Conservation (phyloP, 177 flowering plant genomes). For the Telopea speciosissima region DNA sequence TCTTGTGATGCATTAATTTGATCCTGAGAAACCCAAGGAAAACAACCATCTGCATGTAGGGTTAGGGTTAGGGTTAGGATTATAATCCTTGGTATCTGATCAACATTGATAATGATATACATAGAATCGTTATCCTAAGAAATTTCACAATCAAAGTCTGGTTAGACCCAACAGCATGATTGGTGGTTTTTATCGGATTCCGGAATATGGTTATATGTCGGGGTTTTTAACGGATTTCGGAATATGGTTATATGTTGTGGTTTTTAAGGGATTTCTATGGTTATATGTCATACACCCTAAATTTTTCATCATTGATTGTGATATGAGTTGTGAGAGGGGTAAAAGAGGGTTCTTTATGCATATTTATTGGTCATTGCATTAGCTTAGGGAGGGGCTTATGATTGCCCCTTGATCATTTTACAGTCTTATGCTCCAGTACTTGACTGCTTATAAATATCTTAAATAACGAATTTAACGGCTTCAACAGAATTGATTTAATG, state of each 20-base stretch:
- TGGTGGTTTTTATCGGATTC: background rate
- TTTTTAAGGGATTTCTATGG: too few relatives aligned
- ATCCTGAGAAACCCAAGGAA: conserved; percentile 2
- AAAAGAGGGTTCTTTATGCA: background rate
- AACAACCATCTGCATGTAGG: background rate
- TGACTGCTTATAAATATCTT: too few relatives aligned
- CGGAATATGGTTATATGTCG: background rate
- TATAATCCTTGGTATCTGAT: background rate
- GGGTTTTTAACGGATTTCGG: too few relatives aligned
- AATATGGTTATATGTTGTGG: background rate
- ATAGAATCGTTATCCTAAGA: background rate
- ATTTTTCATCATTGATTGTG: background rate
- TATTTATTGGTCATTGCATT: background rate
- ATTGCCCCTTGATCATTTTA: background rate
- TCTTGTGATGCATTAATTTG: background rate
- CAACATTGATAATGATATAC: background rate
- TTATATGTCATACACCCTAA: background rate
- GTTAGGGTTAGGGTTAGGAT: background rate
- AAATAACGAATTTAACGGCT: too few relatives aligned
- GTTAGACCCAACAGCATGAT: conserved; percentile 5
- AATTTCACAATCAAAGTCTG: background rate
- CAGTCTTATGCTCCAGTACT: background rate
- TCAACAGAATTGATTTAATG: too few relatives aligned
- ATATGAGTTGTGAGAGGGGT: background rate
- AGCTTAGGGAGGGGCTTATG: background rate